Evolutionary conservation across 2,329 filamentous ascomycete genomes (phyloP).

Genomic region (Pseudogymnoascus verrucosus): DNA sequence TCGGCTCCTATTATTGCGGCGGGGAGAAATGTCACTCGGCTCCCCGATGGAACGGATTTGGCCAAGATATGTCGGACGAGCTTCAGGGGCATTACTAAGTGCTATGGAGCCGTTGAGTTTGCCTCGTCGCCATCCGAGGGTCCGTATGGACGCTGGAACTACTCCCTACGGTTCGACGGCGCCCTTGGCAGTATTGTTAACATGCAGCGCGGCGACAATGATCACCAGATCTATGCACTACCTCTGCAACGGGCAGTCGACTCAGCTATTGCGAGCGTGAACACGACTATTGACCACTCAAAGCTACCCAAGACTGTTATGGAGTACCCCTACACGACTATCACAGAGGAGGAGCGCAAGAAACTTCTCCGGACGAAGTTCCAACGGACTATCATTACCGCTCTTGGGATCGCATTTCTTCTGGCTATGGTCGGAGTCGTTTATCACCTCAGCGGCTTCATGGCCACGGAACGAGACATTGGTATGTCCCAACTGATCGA

Average conservation of each 20-base stretch:
- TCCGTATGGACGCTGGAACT: conserved; percentile 65
- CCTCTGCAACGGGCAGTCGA: conserved; percentile 77
- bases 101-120: conserved; percentile 69
- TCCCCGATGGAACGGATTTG: conserved; percentile 50
- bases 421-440: conserved; percentile 72
- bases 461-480: conserved; percentile 76
- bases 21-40: conserved; percentile 47
- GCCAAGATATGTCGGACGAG: conserved; percentile 54
- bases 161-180: conserved; percentile 72
- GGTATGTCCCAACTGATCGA: conserved; percentile 86
- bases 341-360: conserved; percentile 59
- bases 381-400: conserved; percentile 65
- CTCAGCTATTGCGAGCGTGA: conserved; percentile 54
- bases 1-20: conserved; percentile 46
- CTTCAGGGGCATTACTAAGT: conserved; percentile 59
- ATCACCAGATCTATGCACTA: conserved; percentile 67
- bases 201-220: conserved; percentile 58
- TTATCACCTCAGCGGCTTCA: conserved; percentile 80
- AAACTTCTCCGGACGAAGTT: conserved; percentile 60
- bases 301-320: conserved; percentile 40
- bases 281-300: conserved; percentile 34
- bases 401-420: conserved; percentile 71
- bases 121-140: conserved; percentile 68
- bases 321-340: conserved; percentile 69
- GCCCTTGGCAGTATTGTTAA: conserved; percentile 58